Percentiles rank a stretch among this genome's conserved stretches.
Evolutionary conservation across 176 grass and related monocot species (phyloP).

Genomic region (Eleusine indica): DNA sequence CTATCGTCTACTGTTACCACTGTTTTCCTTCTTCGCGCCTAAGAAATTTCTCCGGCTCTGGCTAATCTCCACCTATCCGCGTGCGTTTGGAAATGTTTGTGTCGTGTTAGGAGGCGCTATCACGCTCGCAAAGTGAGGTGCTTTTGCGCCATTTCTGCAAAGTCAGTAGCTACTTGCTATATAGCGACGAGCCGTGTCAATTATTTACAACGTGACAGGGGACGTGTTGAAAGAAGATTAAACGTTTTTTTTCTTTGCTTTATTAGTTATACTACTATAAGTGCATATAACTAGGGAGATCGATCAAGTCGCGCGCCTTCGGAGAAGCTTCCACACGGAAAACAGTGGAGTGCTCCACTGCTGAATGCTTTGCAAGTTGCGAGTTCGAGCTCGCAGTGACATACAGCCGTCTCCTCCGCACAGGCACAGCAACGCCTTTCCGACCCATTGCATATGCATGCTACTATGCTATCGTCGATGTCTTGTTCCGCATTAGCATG

Average conservation of each 20-base stretch:
- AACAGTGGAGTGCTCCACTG: too few species aligned
- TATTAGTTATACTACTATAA: background rate
- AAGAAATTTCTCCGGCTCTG: background rate
- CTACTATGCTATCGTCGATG: background rate
- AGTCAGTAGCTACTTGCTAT: background rate
- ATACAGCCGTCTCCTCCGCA: background rate
- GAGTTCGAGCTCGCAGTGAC: background rate
- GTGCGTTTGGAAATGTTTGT: background rate
- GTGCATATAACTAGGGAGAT: background rate
- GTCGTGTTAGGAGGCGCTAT: background rate
- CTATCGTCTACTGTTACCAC: background rate
- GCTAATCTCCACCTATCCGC: background rate
- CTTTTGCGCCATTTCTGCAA: background rate
- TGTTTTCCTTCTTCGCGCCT: background rate
- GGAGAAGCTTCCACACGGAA: slow-evolving; percentile 34
- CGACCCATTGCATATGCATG: background rate
- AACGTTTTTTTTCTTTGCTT: background rate
- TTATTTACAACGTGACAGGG: slow-evolving; percentile 13
- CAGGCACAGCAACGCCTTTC: background rate
- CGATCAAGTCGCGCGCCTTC: slow-evolving; percentile 9
- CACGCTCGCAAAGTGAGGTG: background rate
- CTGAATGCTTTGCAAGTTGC: background rate
- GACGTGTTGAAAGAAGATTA: background rate
- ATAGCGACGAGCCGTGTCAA: background rate
- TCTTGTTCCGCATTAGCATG: background rate